Evolutionary conservation across 345 rosid species (phyloP), one percentile per base, ranked within the genome.

Genomic region (Physaria fendleri): DNA sequence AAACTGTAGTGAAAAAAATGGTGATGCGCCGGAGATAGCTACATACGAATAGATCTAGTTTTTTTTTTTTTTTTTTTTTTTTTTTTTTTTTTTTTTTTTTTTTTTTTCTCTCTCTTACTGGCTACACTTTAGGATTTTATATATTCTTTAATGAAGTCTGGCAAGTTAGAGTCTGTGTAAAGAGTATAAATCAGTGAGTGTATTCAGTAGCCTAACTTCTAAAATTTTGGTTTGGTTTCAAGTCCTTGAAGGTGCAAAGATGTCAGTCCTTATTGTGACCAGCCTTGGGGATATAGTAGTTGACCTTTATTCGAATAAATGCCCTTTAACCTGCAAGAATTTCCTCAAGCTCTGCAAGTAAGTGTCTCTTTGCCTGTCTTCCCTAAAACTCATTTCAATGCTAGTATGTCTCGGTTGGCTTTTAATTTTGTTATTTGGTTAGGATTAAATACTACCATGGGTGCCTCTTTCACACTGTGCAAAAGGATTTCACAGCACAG

Each of bases 341-440:
- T 89, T 93, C 75, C 74, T 93, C 76, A 93, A 93, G 79, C 95
- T 93, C 62, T 93, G 99, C 97, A 89, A 76, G 98, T 80, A 30
- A 54, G 70, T 39, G 1, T 23, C 44, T 40, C 24, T 43, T 11
- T 42, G 17, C 38, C 22, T 61, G 11, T 67, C 12, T 2, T 15
- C 0, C 0, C 29, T 56, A 11, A 22, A 1, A 32, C 4, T 5
- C 21, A 5, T 30, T 50, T 68, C 1, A 42, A 1, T 58, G 24
- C 3, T 34, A 8, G 4, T 50, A 10, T 40, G 2, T 42, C 29
- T 33, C 5, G 30, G 9, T n/a, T n/a, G 9, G 8, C 4, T 64
- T 29, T 20, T 20, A 43, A 13, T n/a, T 37, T 47, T 28, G 25
- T 60, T 12, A 29, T 10, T 70, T 71, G 12, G 56, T 64, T 71